Evolutionary conservation across 306 rosid genomes (phyloP), one percentile per base, ranked within the genome.

Genomic region (Herpetospermum pedunculosum): DNA sequence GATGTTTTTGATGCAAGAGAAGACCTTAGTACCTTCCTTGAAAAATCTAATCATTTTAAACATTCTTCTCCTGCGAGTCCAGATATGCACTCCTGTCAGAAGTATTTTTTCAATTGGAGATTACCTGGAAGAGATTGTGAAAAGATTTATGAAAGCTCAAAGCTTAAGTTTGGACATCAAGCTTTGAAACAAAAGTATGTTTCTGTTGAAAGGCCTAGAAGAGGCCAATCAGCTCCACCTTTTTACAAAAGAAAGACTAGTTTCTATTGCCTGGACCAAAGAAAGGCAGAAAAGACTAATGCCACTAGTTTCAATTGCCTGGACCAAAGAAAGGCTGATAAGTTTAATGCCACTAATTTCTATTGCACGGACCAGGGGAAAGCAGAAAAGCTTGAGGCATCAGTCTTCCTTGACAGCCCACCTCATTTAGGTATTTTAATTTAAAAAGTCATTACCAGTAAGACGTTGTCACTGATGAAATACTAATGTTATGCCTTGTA

Each of bases 211-310:
- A 86, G 92, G 79, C 76, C 82, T 28, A 85, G 69, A 80, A 80
- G 98, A 83, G 80, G 97, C 84, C 77, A 49, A 75, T 94, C 97
- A 16, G 92, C 97, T 83, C 97, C 97, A 62, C 97, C 99, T 53
- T 85, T 88, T 77, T 68, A 81, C 77, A 84, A 81, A 83, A 71
- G 88, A 34, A 91, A 85, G 83, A 84, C 83, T 76, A 87, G 73
- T 83, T 89, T 85, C 78, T 54, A 68, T 76, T 78, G 87, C 73
- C 83, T 87, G 73, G 82, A 34, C 70, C 47, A 9, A 30, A 8
- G 18, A 8, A 62, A 62, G 82, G 72, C 84, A 83, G 59, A 83
- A 82, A 76, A 75, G 74, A 29, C 50, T 76, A 57, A 52, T n/a
- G 18, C 60, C 8, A 77, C 84, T 74, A 84, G 75, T 82, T 89